Percentiles rank a stretch among this genome's conserved stretches.
Evolutionary conservation across 2,329 filamentous ascomycete species (phyloP).

Genomic region (Monosporascus sp.): DNA sequence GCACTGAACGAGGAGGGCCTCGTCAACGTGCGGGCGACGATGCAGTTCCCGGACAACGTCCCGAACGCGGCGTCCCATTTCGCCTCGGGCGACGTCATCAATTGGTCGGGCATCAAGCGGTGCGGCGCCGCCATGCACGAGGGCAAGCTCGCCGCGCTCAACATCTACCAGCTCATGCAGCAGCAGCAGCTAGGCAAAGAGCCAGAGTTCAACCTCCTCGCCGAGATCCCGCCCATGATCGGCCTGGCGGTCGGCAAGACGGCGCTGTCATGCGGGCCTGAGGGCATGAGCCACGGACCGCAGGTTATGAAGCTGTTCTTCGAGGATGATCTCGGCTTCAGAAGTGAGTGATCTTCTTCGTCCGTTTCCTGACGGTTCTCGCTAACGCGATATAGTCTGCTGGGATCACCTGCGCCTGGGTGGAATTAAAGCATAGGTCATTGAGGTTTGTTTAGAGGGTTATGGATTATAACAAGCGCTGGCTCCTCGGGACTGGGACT

Average conservation of each 20-base stretch:
- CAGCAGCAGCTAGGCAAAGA: constrained; percentile 30
- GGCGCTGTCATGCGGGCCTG: constrained; percentile 58
- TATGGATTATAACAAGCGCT: constrained; percentile 2
- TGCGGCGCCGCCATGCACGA: constrained; percentile 72
- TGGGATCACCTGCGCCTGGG: constrained; percentile 28
- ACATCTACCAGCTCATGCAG: constrained; percentile 61
- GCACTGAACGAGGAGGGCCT: constrained; percentile 60
- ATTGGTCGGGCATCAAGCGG: constrained; percentile 76
- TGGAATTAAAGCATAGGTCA: constrained; percentile 15
- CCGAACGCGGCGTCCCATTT: constrained; percentile 59
- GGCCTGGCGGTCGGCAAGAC: constrained; percentile 66
- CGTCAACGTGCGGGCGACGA: constrained; percentile 56
- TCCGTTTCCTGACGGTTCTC: background rate
- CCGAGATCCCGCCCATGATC: constrained; percentile 59
- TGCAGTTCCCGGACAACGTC: constrained; percentile 40
- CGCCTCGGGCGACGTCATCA: constrained; percentile 63
- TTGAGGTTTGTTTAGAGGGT: constrained; percentile 3
- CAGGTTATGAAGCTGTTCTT: constrained; percentile 62
- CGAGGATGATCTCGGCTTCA: constrained; percentile 61
- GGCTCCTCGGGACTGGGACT: too few relatives aligned
- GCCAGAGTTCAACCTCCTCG: constrained; percentile 45
- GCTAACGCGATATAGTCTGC: constrained; percentile 18
- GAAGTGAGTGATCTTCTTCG: constrained; percentile 42
- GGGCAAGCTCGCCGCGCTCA: constrained; percentile 61
- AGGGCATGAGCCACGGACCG: constrained; percentile 54